Evolutionary conservation across 2,329 filamentous ascomycete species (phyloP).

Genomic region (Trichothecium roseum): DNA sequence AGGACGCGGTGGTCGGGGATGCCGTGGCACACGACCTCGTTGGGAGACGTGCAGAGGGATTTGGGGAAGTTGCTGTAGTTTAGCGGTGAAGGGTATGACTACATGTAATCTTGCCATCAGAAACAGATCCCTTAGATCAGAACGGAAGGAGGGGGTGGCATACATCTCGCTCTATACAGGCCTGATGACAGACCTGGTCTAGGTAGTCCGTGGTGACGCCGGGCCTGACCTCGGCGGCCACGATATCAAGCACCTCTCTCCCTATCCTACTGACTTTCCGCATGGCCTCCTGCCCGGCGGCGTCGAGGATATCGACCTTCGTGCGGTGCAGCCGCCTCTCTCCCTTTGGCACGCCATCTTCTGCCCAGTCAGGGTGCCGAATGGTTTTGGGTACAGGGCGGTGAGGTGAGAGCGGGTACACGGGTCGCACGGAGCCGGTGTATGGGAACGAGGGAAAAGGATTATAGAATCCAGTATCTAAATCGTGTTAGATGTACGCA

Average conservation of each 20-base stretch:
- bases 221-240: slow-evolving; percentile 69
- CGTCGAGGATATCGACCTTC: slow-evolving; percentile 73
- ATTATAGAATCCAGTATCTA: slow-evolving; percentile 83
- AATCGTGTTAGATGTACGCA: slow-evolving; percentile 79
- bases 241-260: slow-evolving; percentile 86
- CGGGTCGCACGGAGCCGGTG: slow-evolving; percentile 71
- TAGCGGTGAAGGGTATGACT: slow-evolving; percentile 90
- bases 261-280: slow-evolving; percentile 80
- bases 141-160: slow-evolving; percentile 23
- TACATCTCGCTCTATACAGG: slow-evolving; percentile 85
- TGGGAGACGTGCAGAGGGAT: slow-evolving; percentile 90
- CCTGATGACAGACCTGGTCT: slow-evolving; percentile 89
- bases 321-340: slow-evolving; percentile 56
- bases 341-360: slow-evolving; percentile 62
- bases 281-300: slow-evolving; percentile 78
- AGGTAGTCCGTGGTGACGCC: slow-evolving; percentile 94
- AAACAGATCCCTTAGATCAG: too few relatives aligned
- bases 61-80: slow-evolving; percentile 97
- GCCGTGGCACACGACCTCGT: slow-evolving; percentile 97
- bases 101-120: too few relatives aligned
- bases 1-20: slow-evolving; percentile 86
- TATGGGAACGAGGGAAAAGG: slow-evolving; percentile 83
- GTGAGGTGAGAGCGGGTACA: slow-evolving; percentile 69
- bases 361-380: slow-evolving; percentile 75
- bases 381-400: slow-evolving; percentile 72